Base-by-base conservation (phyloP, 306 rosid species). In the Cucumis melo region DNA sequence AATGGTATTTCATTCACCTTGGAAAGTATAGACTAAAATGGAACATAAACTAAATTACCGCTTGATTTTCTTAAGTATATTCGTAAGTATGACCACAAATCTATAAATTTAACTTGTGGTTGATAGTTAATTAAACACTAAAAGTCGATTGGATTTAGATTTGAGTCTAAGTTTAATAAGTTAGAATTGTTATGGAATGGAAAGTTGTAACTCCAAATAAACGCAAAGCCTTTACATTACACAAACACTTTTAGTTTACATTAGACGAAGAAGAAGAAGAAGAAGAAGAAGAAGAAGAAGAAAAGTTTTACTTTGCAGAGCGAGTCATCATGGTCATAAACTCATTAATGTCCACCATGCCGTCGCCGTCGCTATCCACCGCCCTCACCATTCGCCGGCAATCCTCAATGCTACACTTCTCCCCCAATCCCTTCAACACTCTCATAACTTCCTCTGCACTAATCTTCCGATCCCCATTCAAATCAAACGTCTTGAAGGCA, bases 271-370 rank as follows among this genome's bases (percentile, higher is more conserved):
- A 27, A 27, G 2, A 27, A 27, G 2, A 27, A 27, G 2, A 32
- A 32, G 5, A 32, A 32, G 5, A 32, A 32, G 5, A 32, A 32
- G 4, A 32, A 2, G 5, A 32, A 32, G 5, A 32, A 32, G 29
- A 32, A 32, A 32, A 3, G 5, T 32, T 32, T 32, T 41, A 23
- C 21, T 46, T 71, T 0, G 21, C 57, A 15, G 75, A 76, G 10
- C 76, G 86, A 72, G 91, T 89, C 99, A 94, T 92, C 97, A 92
- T 92, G 57, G 66, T 81, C 86, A 84, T 86, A 81, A 92, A 94
- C 86, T 92, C 97, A 16, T 92, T 84, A 82, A 94, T 82, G 82
- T 86, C 83, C 34, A 94, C 96, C 95, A 90, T 79, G 20, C 91
- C 97, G 76, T 94, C 99, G 32, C 96, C 92, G 73, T 94, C 85